These are phyloP conservation scores for Magnusiomyces magnusii DNA, from an alignment of 1,139 yeast species.

Conservation along the genomic window DNA sequence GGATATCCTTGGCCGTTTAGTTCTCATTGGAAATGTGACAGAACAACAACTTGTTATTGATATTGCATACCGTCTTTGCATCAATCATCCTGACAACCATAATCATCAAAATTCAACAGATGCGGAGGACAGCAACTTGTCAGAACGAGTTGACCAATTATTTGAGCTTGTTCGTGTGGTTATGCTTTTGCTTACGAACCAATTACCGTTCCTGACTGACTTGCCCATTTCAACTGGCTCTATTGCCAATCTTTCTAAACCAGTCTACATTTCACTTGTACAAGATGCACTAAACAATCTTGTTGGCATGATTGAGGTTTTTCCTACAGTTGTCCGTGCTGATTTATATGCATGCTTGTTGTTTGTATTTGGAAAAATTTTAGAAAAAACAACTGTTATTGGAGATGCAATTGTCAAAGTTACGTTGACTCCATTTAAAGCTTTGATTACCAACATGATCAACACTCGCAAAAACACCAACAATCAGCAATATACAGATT, in stretches of 20 bases:
- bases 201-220: slow-evolving; percentile 50
- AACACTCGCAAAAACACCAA: slow-evolving; percentile 18
- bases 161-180: slow-evolving; percentile 75
- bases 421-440: slow-evolving; percentile 29
- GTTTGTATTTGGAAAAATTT: slow-evolving; percentile 53
- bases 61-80: slow-evolving; percentile 45
- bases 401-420: slow-evolving; percentile 26
- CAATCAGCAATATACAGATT: slow-evolving; percentile 21
- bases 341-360: slow-evolving; percentile 68
- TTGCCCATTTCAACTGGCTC: slow-evolving; percentile 27
- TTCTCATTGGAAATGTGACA: slow-evolving; percentile 50
- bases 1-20: slow-evolving; percentile 69
- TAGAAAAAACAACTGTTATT: slow-evolving; percentile 36
- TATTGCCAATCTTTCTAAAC: slow-evolving; percentile 17
- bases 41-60: slow-evolving; percentile 51
- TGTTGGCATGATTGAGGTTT: slow-evolving; percentile 51
- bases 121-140: slow-evolving; percentile 33
- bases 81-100: slow-evolving; percentile 31
- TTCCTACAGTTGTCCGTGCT: slow-evolving; percentile 58
- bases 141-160: slow-evolving; percentile 62
- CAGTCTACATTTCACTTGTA: slow-evolving; percentile 20
- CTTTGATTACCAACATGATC: slow-evolving; percentile 29
- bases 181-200: slow-evolving; percentile 53
- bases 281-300: slow-evolving; percentile 50
- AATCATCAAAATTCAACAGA: not conserved